A percentile compares a stretch with the other conserved stretches of the same genome.
phyloP scores from a whole-genome alignment of 306 rosid genomes.

The Corylus heterophylla region DNA sequence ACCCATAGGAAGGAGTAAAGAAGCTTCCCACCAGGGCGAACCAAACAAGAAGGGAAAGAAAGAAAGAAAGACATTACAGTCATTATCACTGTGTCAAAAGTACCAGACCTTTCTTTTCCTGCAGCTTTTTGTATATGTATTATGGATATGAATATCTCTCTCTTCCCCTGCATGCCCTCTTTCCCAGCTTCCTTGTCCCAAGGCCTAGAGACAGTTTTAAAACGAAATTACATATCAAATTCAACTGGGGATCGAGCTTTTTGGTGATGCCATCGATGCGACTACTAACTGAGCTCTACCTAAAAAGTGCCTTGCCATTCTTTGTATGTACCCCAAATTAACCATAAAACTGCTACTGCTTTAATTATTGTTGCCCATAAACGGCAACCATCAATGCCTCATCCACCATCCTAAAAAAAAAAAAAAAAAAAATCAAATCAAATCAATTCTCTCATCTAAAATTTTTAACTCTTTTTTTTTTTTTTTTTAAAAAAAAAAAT shows the following conservation, averaged over 20 bases:
- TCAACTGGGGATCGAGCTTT: conserved; percentile 10
- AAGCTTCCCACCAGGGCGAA: conserved; percentile 71
- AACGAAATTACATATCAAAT: conserved; percentile 13
- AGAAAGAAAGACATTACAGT: conserved; percentile 43
- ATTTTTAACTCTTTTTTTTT: neutral
- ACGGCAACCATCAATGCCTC: conserved; percentile 7
- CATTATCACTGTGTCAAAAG: conserved; percentile 28
- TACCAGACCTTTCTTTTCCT: conserved; percentile 10
- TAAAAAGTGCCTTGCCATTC: conserved; percentile 9
- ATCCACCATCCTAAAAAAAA: conserved; percentile 14
- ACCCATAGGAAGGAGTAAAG: conserved; percentile 69
- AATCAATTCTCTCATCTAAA: conserved; percentile 19
- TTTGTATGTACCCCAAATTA: conserved; percentile 10
- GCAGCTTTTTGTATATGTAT: conserved; percentile 4
- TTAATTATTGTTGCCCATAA: conserved; percentile 7
- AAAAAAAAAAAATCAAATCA: neutral
- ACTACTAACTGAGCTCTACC: conserved; percentile 37
- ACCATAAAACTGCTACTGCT: neutral
- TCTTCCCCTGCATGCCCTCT: neutral
- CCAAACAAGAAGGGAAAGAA: conserved; percentile 27
- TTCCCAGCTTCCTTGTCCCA: conserved; percentile 30
- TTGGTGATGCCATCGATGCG: conserved; percentile 32
- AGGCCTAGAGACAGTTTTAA: conserved; percentile 24
- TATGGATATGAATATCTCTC: neutral
- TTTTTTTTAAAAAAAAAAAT: too few species aligned